Percentiles rank a stretch among this genome's conserved stretches.
These are phyloP conservation scores for Yamadazyma akitaensis DNA, from an alignment of 805 yeast species.

Conservation along the genomic window DNA sequence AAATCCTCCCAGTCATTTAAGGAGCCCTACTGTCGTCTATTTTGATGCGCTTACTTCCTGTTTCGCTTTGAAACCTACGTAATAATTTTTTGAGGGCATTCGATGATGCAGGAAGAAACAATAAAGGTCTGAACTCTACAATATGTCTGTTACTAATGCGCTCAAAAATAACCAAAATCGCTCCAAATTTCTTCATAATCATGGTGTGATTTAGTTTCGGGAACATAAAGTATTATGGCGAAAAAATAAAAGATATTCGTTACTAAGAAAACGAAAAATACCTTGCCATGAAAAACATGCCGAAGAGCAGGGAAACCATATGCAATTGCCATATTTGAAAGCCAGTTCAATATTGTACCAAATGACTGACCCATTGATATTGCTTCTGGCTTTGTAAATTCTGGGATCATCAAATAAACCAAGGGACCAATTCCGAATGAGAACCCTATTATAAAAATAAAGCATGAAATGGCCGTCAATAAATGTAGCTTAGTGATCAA, in stretches of 20 bases:
- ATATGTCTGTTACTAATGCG: too few species aligned
- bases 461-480: slow-evolving; percentile 25
- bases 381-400: slow-evolving; percentile 30
- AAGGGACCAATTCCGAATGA: slow-evolving; percentile 37
- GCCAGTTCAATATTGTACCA: slow-evolving; percentile 36
- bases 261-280: slow-evolving; percentile 26
- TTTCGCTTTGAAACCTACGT: too few species aligned
- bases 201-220: slow-evolving; percentile 31
- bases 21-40: too few species aligned
- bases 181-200: slow-evolving; percentile 29
- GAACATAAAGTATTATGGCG: slow-evolving; percentile 22
- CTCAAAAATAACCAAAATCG: slow-evolving; percentile 6
- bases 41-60: too few species aligned
- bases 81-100: too few species aligned
- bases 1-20: too few species aligned
- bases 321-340: slow-evolving; percentile 31
- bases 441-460: slow-evolving; percentile 31
- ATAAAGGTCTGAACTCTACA: too few species aligned
- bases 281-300: slow-evolving; percentile 23
- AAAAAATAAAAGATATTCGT: slow-evolving; percentile 19
- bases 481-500: slow-evolving; percentile 17
- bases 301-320: slow-evolving; percentile 29
- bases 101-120: too few species aligned
- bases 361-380: slow-evolving; percentile 34
- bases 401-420: slow-evolving; percentile 37